Percentiles rank a stretch among this genome's conserved stretches.
phyloP scores from a whole-genome alignment of 2,329 filamentous ascomycete species.

The Beauveria rudraprayagi region DNA sequence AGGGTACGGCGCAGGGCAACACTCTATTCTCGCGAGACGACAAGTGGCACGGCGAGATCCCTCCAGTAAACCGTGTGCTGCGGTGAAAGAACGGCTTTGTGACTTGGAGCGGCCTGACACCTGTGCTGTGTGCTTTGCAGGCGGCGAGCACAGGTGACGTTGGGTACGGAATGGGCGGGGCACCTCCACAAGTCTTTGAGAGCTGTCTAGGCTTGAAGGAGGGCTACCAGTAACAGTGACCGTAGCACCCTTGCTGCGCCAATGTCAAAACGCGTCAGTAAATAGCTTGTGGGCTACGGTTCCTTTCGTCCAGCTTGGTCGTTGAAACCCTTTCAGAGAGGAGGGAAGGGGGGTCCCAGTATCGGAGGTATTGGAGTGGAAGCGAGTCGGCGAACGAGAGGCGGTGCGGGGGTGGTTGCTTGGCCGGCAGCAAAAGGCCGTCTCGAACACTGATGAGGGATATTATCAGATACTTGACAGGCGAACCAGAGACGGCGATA shows the following conservation, averaged over 20 bases:
- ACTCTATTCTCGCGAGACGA: constrained; percentile 1
- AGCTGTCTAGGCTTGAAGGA: background rate
- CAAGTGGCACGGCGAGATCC: background rate
- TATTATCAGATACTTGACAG: background rate
- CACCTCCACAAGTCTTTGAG: background rate
- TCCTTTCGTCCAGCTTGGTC: background rate
- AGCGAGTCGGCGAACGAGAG: background rate
- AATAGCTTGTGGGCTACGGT: background rate
- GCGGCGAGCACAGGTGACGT: constrained; percentile 1
- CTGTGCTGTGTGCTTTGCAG: background rate
- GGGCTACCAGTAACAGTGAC: background rate
- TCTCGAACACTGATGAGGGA: background rate
- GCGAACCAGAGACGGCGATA: background rate
- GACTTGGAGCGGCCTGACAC: background rate
- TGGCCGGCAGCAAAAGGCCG: background rate
- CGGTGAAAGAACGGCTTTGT: background rate
- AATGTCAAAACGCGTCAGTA: no score
- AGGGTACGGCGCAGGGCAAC: background rate
- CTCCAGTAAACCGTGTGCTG: background rate
- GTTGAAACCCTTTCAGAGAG: background rate
- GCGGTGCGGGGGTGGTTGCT: background rate
- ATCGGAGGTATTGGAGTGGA: background rate
- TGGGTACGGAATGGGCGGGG: background rate
- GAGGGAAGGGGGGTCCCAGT: background rate
- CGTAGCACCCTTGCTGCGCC: no score